These are phyloP conservation scores for Acacia melanoxylon DNA, from an alignment of 306 rosid genomes.

Conservation along the genomic window DNA sequence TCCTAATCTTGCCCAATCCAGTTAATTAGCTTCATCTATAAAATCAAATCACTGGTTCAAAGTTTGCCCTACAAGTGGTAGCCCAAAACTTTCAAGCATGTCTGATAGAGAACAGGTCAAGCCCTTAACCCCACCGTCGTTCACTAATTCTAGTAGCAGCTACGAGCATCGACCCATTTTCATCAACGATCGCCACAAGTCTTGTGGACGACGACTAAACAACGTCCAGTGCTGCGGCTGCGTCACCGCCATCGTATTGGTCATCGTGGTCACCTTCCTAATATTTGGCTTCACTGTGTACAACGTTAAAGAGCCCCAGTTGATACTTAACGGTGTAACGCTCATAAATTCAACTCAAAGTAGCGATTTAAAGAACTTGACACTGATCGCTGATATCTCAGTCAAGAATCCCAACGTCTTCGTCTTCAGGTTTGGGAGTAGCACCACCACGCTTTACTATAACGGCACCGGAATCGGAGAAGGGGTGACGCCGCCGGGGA, in stretches of 20 bases:
- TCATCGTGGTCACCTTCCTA: slow-evolving; percentile 36
- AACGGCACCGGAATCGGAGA: slow-evolving; percentile 21
- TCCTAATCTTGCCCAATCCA: neutral
- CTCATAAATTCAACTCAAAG: neutral
- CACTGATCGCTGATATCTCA: slow-evolving; percentile 29
- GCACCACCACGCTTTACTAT: slow-evolving; percentile 26
- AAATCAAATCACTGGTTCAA: neutral
- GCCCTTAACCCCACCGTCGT: slow-evolving; percentile 35
- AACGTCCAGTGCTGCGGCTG: slow-evolving; percentile 38
- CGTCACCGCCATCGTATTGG: slow-evolving; percentile 39
- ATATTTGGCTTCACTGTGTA: slow-evolving; percentile 50
- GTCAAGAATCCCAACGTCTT: slow-evolving; percentile 41
- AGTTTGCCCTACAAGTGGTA: neutral
- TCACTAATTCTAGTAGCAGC: neutral
- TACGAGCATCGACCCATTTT: neutral
- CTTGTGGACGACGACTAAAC: slow-evolving; percentile 12
- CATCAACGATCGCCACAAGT: neutral
- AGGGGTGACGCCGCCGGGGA: slow-evolving; percentile 26
- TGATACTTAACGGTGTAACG: slow-evolving; percentile 20
- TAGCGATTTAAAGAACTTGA: neutral
- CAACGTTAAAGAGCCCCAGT: slow-evolving; percentile 46
- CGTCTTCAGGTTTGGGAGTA: slow-evolving; percentile 22
- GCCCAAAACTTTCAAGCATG: slow-evolving; percentile 11
- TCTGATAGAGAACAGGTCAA: slow-evolving; percentile 28
- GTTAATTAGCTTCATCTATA: neutral